These are phyloP conservation scores for Yamadazyma kitorensis DNA, from an alignment of 805 yeast genomes.

Conservation along the genomic window DNA sequence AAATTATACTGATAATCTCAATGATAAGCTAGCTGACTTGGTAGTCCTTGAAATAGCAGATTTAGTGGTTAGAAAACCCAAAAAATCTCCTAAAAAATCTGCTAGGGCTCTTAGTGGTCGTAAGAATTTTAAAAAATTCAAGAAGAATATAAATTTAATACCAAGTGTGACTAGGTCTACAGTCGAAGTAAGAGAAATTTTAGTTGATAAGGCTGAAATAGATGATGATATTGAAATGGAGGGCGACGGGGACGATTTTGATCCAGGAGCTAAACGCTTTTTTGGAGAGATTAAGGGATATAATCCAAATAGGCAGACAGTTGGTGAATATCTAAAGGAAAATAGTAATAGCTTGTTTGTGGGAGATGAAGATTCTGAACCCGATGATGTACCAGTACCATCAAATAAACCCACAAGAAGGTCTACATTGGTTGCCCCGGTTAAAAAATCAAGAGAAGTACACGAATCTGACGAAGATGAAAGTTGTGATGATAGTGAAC, in stretches of 20 bases:
- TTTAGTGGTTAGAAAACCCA: slow-evolving; percentile 14
- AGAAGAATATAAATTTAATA: slow-evolving; percentile 18
- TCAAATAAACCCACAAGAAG: slow-evolving; percentile 3
- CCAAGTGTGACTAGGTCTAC: slow-evolving; percentile 19
- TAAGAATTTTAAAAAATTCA: slow-evolving; percentile 32
- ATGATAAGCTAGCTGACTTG: slow-evolving; percentile 18
- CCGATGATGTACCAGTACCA: slow-evolving; percentile 5
- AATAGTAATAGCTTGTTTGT: slow-evolving; percentile 11
- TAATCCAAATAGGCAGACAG: slow-evolving; percentile 3
- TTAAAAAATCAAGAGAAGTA: too few species aligned
- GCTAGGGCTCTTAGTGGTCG: slow-evolving; percentile 6
- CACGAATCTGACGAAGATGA: slow-evolving; percentile 24
- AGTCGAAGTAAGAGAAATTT: slow-evolving; percentile 15
- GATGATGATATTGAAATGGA: slow-evolving; percentile 1
- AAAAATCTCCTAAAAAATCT: not conserved
- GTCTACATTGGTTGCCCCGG: slow-evolving; percentile 4
- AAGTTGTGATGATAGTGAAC: slow-evolving; percentile 29
- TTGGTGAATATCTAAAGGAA: slow-evolving; percentile 1
- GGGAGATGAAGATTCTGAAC: slow-evolving; percentile 10
- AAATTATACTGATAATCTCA: slow-evolving; percentile 12
- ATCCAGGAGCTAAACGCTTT: not conserved
- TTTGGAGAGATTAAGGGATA: slow-evolving; percentile 2
- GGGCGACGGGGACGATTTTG: slow-evolving; percentile 1
- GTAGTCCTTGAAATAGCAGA: slow-evolving; percentile 31
- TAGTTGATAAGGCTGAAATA: not conserved